A percentile compares a stretch with the other conserved stretches of the same genome.
Conservation (phyloP, 1,284 basidiomycete genomes). For the Earliella scabrosa region DNA sequence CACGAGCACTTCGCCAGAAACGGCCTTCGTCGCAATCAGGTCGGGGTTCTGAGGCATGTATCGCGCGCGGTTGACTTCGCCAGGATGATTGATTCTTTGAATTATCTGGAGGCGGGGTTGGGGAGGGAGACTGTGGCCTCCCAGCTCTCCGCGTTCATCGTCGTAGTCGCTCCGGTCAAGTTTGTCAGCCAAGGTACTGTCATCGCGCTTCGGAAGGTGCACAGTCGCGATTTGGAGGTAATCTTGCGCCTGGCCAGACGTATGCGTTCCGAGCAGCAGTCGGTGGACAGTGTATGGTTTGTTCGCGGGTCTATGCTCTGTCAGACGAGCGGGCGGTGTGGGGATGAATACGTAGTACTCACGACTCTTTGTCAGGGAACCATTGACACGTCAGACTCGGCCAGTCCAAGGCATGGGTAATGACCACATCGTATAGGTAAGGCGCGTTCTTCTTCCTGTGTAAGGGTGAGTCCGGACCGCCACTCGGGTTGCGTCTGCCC, state of each 20-base stretch:
- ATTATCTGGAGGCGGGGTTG: conserved; percentile 86
- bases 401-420: conserved; percentile 99
- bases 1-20: conserved; percentile 89
- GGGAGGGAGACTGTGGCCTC: conserved; percentile 81
- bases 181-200: conserved; percentile 64
- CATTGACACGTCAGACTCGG: conserved; percentile 98
- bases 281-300: conserved; percentile 94
- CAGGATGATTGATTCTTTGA: conserved; percentile 95
- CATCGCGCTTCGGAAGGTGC: conserved; percentile 85
- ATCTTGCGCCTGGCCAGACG: conserved; percentile 93
- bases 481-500: background rate
- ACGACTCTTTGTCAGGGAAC: conserved; percentile 98
- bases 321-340: background rate
- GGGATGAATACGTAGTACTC: conserved; percentile 36
- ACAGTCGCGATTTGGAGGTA: conserved; percentile 97
- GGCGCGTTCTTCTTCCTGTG: conserved; percentile 96
- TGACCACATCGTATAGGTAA: conserved; percentile 96
- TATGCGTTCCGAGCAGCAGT: conserved; percentile 96
- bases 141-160: conserved; percentile 92
- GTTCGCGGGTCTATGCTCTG: conserved; percentile 66
- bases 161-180: conserved; percentile 87
- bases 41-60: conserved; percentile 99
- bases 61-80: conserved; percentile 96
- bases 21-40: conserved; percentile 93
- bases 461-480: conserved; percentile 9